Evolutionary conservation across 2,329 filamentous ascomycete species (phyloP).

Genomic region (Cytospora paraplurivora): DNA sequence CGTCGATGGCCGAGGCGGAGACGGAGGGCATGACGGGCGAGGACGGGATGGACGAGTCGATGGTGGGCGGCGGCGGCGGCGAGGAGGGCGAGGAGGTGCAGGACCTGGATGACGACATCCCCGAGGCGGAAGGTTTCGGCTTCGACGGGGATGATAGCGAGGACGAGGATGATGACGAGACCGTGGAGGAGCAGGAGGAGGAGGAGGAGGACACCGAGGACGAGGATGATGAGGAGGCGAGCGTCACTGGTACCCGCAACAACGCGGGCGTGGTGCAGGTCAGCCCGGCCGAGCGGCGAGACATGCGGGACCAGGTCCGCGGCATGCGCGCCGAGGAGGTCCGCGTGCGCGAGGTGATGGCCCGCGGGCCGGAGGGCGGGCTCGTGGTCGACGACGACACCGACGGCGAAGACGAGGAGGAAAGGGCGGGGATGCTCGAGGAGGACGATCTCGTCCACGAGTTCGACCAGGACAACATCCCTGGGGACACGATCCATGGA

Average conservation of each 20-base stretch:
- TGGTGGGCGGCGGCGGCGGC: conserved; percentile 41
- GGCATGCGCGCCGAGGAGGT: conserved; percentile 60
- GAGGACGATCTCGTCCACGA: conserved; percentile 59
- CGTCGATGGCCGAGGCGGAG: conserved; percentile 74
- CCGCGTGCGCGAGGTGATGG: conserved; percentile 61
- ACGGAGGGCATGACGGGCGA: conserved; percentile 44
- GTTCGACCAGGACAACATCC: conserved; percentile 33
- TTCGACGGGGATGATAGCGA: conserved; percentile 47
- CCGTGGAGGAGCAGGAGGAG: conserved; percentile 47
- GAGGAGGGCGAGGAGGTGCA: conserved; percentile 49
- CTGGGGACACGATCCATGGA: conserved; percentile 33
- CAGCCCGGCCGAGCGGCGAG: conserved; percentile 41
- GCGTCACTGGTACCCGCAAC: conserved; percentile 35
- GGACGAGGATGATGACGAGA: conserved; percentile 42
- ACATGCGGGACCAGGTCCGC: conserved; percentile 52
- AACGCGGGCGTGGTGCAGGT: conserved; percentile 36
- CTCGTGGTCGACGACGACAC: conserved; percentile 54
- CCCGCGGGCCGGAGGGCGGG: conserved; percentile 51
- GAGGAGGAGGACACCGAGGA: conserved; percentile 47
- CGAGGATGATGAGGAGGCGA: conserved; percentile 43
- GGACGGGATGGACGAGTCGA: conserved; percentile 39
- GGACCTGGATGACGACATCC: conserved; percentile 75
- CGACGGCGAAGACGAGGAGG: conserved; percentile 59
- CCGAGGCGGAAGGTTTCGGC: conserved; percentile 63
- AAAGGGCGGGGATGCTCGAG: conserved; percentile 61